phyloP scores from a whole-genome alignment of 257 asterid species.

The Schizonepeta tenuifolia region DNA sequence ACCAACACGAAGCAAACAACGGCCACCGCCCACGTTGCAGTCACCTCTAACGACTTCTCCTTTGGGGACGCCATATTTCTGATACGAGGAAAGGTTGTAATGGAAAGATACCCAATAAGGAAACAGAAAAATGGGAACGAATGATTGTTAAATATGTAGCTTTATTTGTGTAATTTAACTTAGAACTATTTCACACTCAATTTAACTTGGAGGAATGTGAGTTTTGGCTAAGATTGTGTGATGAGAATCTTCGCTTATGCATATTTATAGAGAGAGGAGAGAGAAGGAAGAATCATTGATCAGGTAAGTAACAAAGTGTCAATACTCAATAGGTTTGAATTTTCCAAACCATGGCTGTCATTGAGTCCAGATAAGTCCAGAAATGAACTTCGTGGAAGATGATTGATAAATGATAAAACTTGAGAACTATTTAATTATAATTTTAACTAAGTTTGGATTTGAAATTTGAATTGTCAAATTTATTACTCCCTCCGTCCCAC shows the following conservation, averaged over 20 bases:
- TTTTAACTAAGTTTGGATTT: neutral
- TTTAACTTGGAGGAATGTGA: neutral
- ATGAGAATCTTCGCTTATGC: neutral
- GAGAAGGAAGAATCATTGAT: neutral
- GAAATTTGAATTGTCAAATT: neutral
- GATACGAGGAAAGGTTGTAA: no score
- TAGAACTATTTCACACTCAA: neutral
- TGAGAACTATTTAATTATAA: no score
- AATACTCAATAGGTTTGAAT: constrained; percentile 26
- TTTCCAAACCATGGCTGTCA: neutral
- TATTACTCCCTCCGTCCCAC: no score
- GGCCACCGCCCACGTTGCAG: constrained; percentile 88
- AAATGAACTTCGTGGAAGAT: neutral
- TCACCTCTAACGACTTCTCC: constrained; percentile 61
- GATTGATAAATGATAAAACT: neutral
- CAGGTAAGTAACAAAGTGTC: neutral
- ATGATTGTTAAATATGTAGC: neutral
- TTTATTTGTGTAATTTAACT: neutral
- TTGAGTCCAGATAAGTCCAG: neutral
- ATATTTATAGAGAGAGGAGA: constrained; percentile 1
- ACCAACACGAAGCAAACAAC: constrained; percentile 66
- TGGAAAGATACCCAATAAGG: neutral
- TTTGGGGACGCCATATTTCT: constrained; percentile 49
- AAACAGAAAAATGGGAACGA: no score
- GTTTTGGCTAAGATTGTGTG: neutral